Evolutionary conservation across 2,329 filamentous ascomycete species (phyloP), one percentile per base, ranked within the genome.

Genomic region (Cryoendolithus antarcticus): DNA sequence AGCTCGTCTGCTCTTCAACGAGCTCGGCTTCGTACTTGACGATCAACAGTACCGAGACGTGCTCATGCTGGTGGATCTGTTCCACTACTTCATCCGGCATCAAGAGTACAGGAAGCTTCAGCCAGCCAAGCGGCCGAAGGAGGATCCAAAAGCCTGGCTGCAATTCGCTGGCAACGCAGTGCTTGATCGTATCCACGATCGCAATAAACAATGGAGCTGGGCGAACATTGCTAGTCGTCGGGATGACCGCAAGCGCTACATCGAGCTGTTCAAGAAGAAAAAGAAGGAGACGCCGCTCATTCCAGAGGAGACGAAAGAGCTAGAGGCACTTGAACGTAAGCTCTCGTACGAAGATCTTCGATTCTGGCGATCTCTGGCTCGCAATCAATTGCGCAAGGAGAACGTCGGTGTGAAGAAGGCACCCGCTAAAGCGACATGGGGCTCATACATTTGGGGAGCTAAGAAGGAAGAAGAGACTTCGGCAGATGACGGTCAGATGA

Each of bases 11-110:
- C 66, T 96, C 2, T 99, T 99, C 52, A 89, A 99, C 55, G 93
- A 99, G 56, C 88, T 99, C 42, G 91, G 93, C 37, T 80, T 99
- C 47, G 84, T 96, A 10, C 72, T 99, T 27, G 93, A 99, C 50
- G 89, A 98, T 48, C 77, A 95, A 48, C 91, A 99, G 59, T 99
- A 99, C 57, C 82, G 93, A 24, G 91, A 99, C 63, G 86, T 82
- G 4, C 66, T 99, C 42, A 98, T 98, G 91, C 83, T 99, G 68
- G 83, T 96, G 2, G 91, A 99, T 57, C 70, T 96, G 2, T 98
- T 99, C 67, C 91, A 98, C 61, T 96, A 94, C 63, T 98, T 96
- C 60, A 83, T 95, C 51, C 80, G 89, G 24, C 91, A 98, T 49
- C 91, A 96, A 59, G 89, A 99, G 59, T 95, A 96, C 66, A 93